These are phyloP conservation scores for Skeletonema tropicum DNA, from an alignment of 108 stramenopile species.

Conservation along the genomic window DNA sequence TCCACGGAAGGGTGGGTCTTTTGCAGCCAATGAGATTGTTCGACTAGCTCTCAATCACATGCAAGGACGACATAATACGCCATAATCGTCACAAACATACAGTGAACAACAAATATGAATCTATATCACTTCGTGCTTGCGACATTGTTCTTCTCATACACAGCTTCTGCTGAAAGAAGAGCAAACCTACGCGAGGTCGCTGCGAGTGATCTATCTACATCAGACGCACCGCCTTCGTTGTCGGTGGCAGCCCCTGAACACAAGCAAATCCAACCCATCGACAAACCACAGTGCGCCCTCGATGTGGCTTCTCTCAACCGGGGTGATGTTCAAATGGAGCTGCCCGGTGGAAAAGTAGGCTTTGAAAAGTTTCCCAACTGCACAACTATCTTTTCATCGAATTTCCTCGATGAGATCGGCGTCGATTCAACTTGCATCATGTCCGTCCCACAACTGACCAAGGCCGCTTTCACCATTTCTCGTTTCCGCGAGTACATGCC, in stretches of 20 bases:
- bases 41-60: too few relatives aligned
- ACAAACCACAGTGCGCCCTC: background rate
- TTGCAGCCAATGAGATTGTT: too few relatives aligned
- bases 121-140: background rate
- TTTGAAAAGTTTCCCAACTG: background rate
- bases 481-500: too few relatives aligned
- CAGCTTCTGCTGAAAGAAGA: background rate
- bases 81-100: too few relatives aligned
- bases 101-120: background rate
- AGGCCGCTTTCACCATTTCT: too few relatives aligned
- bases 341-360: background rate
- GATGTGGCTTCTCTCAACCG: constrained; percentile 2
- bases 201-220: background rate
- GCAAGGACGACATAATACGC: too few relatives aligned
- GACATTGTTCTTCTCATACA: background rate
- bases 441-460: too few relatives aligned
- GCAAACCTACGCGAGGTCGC: background rate
- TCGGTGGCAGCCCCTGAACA: background rate
- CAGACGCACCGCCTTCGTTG: background rate
- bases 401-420: too few relatives aligned
- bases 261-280: background rate
- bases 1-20: too few relatives aligned
- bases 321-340: background rate
- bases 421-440: too few relatives aligned
- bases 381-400: too few relatives aligned